Base-by-base conservation (phyloP, 371 early-diverging fungal species). In the Synchytrium microbalum region DNA sequence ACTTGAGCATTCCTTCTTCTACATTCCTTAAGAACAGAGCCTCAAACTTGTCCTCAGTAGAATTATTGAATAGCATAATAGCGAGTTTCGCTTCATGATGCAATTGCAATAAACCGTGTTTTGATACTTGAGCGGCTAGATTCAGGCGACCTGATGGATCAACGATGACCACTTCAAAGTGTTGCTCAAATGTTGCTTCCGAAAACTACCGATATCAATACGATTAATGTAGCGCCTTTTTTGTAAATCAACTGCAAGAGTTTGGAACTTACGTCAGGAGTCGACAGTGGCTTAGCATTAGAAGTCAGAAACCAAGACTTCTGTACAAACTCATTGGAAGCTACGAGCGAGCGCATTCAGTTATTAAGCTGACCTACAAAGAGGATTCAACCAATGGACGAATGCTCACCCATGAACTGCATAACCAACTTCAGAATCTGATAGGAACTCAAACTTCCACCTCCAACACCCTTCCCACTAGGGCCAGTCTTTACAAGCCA, bases 71-170 rank as follows among this genome's bases (percentile, higher is more conserved):
- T 59, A 82, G 76, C 0, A 62, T 57, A 74, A 87, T 74, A 1
- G 87, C 85, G 27, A 85, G 58, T 23, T 74, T 71, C 3, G 89
- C 88, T 69, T 90, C 90, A 59, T 85, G 79, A 69, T 90, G 88
- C 10, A 85, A 62, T 67, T 83, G 59, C 38, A 64, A 25, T 32
- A 32, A 19, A 71, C 14, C 26, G 24, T n/a, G 16, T n/a, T n/a
- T n/a, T 53, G 86, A 77, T 64, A 90, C 72, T 30, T 74, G 70
- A 16, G 87, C 84, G 19, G 88, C 86, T 62, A 96, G 62, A 72
- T 96, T 96, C 59, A 92, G 71, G 2, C 75, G 75, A 51, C 92
- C 92, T 14, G 90, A 79, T 8, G 90, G 86, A 71, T 95, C 96
- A 0, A 93, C 88, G 59, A 95, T 80, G 0, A 87, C 88, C 1